These are phyloP conservation scores for Halophytophthora polymorphica DNA, from an alignment of 352 stramenopile genomes.

Conservation along the genomic window DNA sequence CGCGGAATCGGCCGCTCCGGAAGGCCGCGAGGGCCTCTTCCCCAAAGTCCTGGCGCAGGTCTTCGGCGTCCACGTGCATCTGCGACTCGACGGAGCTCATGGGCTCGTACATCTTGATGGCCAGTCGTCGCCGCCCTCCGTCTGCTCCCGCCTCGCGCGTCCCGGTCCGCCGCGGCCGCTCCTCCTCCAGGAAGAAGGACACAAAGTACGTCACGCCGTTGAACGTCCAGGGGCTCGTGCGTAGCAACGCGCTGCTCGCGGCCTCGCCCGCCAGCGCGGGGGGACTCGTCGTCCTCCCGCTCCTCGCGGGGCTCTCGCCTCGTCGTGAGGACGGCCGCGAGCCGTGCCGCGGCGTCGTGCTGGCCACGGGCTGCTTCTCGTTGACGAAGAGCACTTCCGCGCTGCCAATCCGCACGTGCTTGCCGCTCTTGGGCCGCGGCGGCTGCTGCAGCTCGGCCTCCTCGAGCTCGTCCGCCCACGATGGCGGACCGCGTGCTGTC, in stretches of 20 bases:
- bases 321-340: conserved; percentile 16
- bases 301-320: conserved; percentile 10
- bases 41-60: conserved; percentile 62
- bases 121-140: conserved; percentile 22
- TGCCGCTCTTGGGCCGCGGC: conserved; percentile 29
- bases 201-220: conserved; percentile 69
- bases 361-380: conserved; percentile 54
- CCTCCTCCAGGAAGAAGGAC: conserved; percentile 66
- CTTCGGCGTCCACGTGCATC: conserved; percentile 53
- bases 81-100: conserved; percentile 77
- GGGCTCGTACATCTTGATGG: conserved; percentile 75
- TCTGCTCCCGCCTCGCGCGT: conserved; percentile 3
- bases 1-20: conserved; percentile 40
- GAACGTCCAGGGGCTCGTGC: conserved; percentile 68
- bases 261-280: conserved; percentile 9
- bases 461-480: conserved; percentile 4
- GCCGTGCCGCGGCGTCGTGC: conserved; percentile 8
- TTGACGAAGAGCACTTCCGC: conserved; percentile 72
- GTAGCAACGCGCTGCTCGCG: conserved; percentile 36
- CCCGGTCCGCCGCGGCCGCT: conserved; percentile 15
- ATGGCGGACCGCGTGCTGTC: conserved; percentile 1
- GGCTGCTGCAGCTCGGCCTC: conserved; percentile 11
- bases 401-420: conserved; percentile 63
- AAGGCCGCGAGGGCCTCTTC: conserved; percentile 34
- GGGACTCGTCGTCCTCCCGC: conserved; percentile 9